phyloP scores from a whole-genome alignment of 306 rosid genomes.

The Hippophae tibetana region DNA sequence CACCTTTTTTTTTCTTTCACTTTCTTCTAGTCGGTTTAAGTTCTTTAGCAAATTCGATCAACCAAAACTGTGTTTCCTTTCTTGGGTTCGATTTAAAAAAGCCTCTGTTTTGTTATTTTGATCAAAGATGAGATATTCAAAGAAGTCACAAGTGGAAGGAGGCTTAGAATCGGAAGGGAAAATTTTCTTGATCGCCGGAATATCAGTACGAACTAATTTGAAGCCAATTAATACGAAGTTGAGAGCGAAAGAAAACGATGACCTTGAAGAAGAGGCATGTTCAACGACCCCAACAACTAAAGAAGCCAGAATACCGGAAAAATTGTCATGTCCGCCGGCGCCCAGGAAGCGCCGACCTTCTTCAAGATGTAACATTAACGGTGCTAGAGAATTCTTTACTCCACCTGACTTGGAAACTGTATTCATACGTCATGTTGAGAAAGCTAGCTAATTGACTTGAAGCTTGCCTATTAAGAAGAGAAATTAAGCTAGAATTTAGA shows the following conservation, averaged over 20 bases:
- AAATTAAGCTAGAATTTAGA: slow-evolving; percentile 23
- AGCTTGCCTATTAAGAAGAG: slow-evolving; percentile 19
- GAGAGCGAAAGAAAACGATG: slow-evolving; percentile 27
- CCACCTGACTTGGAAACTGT: slow-evolving; percentile 91
- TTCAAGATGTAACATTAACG: slow-evolving; percentile 35
- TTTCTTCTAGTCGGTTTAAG: slow-evolving; percentile 10
- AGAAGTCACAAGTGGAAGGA: slow-evolving; percentile 54
- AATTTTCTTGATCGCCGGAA: slow-evolving; percentile 73
- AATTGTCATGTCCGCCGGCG: slow-evolving; percentile 65
- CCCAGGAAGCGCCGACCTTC: slow-evolving; percentile 73
- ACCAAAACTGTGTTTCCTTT: slow-evolving; percentile 4
- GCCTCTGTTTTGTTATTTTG: neutral
- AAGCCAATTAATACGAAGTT: slow-evolving; percentile 61
- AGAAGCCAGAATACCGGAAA: slow-evolving; percentile 72
- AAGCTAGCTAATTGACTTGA: slow-evolving; percentile 34
- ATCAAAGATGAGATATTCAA: slow-evolving; percentile 66
- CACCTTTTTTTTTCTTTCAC: slow-evolving; percentile 15
- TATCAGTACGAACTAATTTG: slow-evolving; percentile 44
- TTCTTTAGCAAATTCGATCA: neutral
- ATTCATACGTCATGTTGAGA: slow-evolving; percentile 59
- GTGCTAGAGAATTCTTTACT: slow-evolving; percentile 56
- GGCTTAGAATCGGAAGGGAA: slow-evolving; percentile 56
- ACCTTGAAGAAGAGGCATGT: slow-evolving; percentile 30
- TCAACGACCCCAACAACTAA: slow-evolving; percentile 76
- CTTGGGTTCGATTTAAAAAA: neutral